These are phyloP conservation scores for Reticulascus tulasneorum DNA, from an alignment of 2,329 filamentous ascomycete genomes.

Conservation along the genomic window DNA sequence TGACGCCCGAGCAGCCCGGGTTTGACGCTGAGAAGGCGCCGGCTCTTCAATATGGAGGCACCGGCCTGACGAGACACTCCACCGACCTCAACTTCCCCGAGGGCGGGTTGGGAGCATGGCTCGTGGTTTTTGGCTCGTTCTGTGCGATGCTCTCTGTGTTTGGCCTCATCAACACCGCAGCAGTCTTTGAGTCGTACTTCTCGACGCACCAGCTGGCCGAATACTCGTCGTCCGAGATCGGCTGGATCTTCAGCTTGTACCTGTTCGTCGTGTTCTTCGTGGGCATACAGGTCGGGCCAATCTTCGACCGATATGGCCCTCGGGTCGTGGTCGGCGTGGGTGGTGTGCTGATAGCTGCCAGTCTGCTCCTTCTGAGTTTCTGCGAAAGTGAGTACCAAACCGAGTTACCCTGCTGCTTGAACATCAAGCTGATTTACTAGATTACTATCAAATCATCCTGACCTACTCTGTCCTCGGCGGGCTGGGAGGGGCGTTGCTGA, in stretches of 20 bases:
- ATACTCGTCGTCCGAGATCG: constrained; percentile 64
- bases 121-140: constrained; percentile 75
- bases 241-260: constrained; percentile 86
- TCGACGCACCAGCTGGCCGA: constrained; percentile 65
- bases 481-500: constrained; percentile 69
- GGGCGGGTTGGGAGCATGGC: constrained; percentile 68
- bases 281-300: constrained; percentile 74
- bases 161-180: constrained; percentile 71
- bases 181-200: constrained; percentile 75
- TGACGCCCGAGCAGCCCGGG: neutral
- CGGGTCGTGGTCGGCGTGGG: constrained; percentile 62
- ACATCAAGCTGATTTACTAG: constrained; percentile 19
- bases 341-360: constrained; percentile 56
- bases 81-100: constrained; percentile 47
- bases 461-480: constrained; percentile 72
- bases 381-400: constrained; percentile 47
- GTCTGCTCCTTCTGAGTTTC: constrained; percentile 64
- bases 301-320: constrained; percentile 76
- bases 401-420: neutral
- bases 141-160: constrained; percentile 66
- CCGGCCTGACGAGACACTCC: neutral
- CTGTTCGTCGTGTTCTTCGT: constrained; percentile 78
- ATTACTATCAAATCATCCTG: constrained; percentile 79
- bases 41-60: neutral
- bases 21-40: constrained; percentile 5